Conservation (phyloP, 805 yeast genomes). For the Yamadazyma paraphyllophila region DNA sequence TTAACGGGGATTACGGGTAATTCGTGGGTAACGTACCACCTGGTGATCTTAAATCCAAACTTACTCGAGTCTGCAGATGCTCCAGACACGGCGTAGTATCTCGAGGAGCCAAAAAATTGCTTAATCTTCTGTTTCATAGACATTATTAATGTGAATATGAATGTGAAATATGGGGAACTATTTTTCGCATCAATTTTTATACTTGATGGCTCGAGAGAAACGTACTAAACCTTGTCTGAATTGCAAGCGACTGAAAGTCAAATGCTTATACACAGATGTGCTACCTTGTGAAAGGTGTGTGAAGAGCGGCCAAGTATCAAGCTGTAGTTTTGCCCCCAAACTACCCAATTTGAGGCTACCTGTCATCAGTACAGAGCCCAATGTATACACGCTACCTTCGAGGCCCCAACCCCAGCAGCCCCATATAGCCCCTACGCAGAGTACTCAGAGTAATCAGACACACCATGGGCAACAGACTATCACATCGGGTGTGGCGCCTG, state of each 20-base stretch:
- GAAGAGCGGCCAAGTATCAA: constrained; percentile 42
- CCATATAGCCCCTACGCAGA: not conserved
- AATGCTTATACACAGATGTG: constrained; percentile 48
- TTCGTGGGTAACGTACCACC: constrained; percentile 60
- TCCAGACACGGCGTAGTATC: constrained; percentile 66
- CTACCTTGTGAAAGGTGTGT: constrained; percentile 61
- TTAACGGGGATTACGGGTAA: constrained; percentile 67
- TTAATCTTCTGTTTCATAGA: constrained; percentile 38
- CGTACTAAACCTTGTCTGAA: constrained; percentile 60
- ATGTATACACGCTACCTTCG: not conserved
- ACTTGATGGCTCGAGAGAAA: constrained; percentile 32
- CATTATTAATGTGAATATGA: constrained; percentile 20
- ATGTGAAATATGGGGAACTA: not conserved
- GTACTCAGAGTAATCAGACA: too few species aligned
- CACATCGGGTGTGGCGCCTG: not conserved
- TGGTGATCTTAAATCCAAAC: constrained; percentile 66
- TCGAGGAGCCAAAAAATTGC: constrained; percentile 49
- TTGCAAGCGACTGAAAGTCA: constrained; percentile 62
- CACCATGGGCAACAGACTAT: too few species aligned
- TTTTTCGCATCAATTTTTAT: not conserved
- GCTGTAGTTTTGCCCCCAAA: constrained; percentile 56
- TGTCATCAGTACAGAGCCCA: constrained; percentile 10
- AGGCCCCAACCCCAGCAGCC: not conserved
- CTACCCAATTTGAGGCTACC: constrained; percentile 43
- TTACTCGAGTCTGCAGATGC: constrained; percentile 64